These are phyloP conservation scores for Trichomonas tenax DNA, from an alignment of 208 protist genomes.

Conservation along the genomic window DNA sequence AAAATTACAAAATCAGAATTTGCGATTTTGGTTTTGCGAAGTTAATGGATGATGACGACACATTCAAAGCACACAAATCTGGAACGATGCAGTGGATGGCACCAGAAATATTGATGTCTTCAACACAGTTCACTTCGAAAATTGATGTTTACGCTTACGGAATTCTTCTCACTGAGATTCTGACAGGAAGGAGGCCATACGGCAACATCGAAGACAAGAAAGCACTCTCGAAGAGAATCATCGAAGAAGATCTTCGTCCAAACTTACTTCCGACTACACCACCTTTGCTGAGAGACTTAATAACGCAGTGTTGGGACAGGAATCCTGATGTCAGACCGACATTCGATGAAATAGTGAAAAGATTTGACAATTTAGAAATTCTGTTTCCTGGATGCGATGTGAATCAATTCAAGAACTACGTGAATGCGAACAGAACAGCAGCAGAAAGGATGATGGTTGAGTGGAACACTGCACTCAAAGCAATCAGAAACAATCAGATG, in stretches of 20 bases:
- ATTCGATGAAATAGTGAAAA: neutral
- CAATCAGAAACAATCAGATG: neutral
- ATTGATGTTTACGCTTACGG: slow-evolving; percentile 16
- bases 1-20: neutral
- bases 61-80: neutral
- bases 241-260: neutral
- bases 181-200: neutral
- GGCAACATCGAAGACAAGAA: neutral
- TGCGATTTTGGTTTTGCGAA: neutral
- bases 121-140: neutral
- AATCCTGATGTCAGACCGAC: neutral
- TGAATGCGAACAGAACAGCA: neutral
- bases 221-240: neutral
- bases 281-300: neutral
- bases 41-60: neutral
- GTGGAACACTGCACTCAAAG: neutral
- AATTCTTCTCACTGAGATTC: neutral
- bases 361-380: neutral
- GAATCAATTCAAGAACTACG: neutral
- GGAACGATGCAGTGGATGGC: slow-evolving; percentile 8
- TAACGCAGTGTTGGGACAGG: neutral
- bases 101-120: neutral
- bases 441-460: neutral
- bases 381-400: neutral
- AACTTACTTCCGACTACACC: neutral